Evolutionary conservation across 2,329 filamentous ascomycete genomes (phyloP).

Genomic region (Dissoconium aciculare): DNA sequence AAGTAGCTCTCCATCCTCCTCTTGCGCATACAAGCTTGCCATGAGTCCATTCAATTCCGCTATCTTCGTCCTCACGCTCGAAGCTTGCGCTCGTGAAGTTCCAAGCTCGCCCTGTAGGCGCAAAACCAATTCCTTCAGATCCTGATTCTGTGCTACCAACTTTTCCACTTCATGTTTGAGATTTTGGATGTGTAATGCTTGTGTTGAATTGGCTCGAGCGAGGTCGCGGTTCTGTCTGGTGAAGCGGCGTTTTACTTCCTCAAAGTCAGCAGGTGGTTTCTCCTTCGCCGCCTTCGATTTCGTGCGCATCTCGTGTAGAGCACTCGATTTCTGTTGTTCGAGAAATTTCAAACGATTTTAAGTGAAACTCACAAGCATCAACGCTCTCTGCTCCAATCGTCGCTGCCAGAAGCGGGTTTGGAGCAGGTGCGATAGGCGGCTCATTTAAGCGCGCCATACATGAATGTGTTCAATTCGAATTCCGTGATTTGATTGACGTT

Average conservation of each 20-base stretch:
- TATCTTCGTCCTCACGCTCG: conserved; percentile 57
- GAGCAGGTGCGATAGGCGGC: conserved; percentile 40
- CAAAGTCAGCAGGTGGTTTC: conserved; percentile 17
- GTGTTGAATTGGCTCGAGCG: conserved; percentile 58
- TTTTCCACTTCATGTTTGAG: conserved; percentile 62
- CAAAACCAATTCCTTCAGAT: conserved; percentile 54
- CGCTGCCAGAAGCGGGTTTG: conserved; percentile 8
- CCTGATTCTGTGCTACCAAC: conserved; percentile 64
- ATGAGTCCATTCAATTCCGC: conserved; percentile 54
- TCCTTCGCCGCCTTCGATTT: conserved; percentile 14
- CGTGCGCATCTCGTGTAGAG: conserved; percentile 19
- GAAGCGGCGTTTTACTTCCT: conserved; percentile 60
- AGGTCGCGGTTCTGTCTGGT: conserved; percentile 74
- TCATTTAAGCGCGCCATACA: conserved; percentile 71
- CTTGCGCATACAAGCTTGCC: conserved; percentile 41
- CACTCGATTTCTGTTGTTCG: conserved; percentile 3
- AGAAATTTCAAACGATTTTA: too few species aligned
- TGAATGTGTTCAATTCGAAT: too few species aligned
- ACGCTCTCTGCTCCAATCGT: conserved; percentile 41
- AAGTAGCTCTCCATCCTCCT: conserved; percentile 5
- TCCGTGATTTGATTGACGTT: too few species aligned
- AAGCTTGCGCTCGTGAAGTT: conserved; percentile 43
- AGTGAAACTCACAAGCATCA: conserved; percentile 48
- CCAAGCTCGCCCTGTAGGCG: conserved; percentile 50
- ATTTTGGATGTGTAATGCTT: conserved; percentile 60